Base-by-base conservation (phyloP, 2,329 filamentous ascomycete species). In the Aspergillus udagawae region DNA sequence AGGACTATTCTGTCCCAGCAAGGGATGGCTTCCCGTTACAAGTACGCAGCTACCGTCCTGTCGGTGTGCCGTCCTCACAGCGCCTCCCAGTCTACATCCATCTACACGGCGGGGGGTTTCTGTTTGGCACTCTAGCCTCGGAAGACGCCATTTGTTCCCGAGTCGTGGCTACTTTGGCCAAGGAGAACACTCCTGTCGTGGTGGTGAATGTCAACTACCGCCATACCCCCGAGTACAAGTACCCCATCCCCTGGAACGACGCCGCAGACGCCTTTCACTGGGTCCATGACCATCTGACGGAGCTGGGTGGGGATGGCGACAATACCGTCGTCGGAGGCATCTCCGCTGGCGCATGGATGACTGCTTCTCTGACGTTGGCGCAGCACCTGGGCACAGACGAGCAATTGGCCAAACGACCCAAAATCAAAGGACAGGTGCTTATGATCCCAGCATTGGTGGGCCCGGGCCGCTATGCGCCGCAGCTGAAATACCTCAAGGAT, bases 171-270 rank as follows among this genome's bases (percentile, higher is more conserved):
- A 55, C 60, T 0, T 61, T 68, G 3, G 50, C 57, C 1, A 73
- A 60, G 2, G 60, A 63, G 4, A 52, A 32, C 20, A 53, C 53
- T 1, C 69, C 67, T 3, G 50, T 79, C 2, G 69, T 80, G 0
- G 82, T 85, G 0, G 62, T 85, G 1, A 82, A 83, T 45, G 72
- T 85, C 12, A 83, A 84, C 60, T 86, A 86, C 65, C 79, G 84
- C 0, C 83, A 86, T 62, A 83, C 83, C 0, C 83, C 83, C 0
- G 79, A 85, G 52, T 70, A 77, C 59, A 62, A 57, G 0, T 86
- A 81, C 56, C 84, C 84, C 0, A 80, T 76, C 0, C 76, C 79
- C 0, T 84, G 79, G 78, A 50, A 70, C 47, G 84, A 87, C 49
- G 67, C 75, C 0, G 78, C 83, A 56, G 84, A 86, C 49, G 77